Conservation (phyloP, 139 green algal species). For the Yamagishiella unicocca region DNA sequence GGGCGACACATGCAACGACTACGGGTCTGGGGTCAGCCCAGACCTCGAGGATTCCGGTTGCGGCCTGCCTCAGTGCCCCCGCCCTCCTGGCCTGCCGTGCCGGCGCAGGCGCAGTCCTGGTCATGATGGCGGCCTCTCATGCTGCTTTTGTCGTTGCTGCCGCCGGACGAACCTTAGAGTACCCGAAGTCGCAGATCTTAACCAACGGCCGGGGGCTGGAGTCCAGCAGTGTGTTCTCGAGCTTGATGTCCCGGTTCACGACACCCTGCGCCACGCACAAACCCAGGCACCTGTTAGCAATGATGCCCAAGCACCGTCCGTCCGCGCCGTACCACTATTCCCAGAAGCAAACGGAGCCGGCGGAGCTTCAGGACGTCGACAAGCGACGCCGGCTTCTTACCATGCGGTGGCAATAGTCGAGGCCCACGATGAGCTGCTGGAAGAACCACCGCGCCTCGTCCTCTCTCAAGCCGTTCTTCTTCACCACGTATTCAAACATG, state of each 20-base stretch:
- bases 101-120: too few species aligned
- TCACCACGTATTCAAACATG: constrained; percentile 96
- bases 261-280: constrained; percentile 61
- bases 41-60: too few species aligned
- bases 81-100: too few species aligned
- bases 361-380: too few species aligned
- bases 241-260: constrained; percentile 86
- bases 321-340: too few species aligned
- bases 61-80: too few species aligned
- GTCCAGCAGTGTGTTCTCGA: constrained; percentile 91
- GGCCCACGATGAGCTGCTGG: constrained; percentile 96
- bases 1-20: too few species aligned
- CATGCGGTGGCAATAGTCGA: constrained; percentile 91
- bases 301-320: too few species aligned
- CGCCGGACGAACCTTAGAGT: constrained; percentile 62
- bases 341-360: too few species aligned
- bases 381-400: constrained; percentile 58
- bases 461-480: constrained; percentile 89
- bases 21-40: too few species aligned
- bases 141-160: too few species aligned
- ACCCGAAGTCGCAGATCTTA: constrained; percentile 82
- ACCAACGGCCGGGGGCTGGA: constrained; percentile 66
- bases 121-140: too few species aligned
- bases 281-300: not conserved
- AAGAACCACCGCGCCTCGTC: constrained; percentile 98